Conservation (phyloP, 2,329 filamentous ascomycete species). For the Arthroderma sp. region DNA sequence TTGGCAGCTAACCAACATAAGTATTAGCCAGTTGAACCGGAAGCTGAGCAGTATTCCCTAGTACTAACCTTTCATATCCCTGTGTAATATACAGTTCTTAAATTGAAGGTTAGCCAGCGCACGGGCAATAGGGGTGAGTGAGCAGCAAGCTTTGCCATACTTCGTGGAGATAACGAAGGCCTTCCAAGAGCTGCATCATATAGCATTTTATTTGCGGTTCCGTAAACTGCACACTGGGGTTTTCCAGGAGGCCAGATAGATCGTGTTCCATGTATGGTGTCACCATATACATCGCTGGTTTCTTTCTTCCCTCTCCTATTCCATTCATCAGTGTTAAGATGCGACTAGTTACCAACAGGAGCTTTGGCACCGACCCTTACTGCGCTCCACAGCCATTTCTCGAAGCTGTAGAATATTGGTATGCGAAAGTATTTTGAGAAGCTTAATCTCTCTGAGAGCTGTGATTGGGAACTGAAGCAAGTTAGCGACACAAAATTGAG, state of each 20-base stretch:
- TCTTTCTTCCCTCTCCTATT: slow-evolving; percentile 61
- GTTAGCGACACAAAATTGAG: background rate
- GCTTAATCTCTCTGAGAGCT: slow-evolving; percentile 90
- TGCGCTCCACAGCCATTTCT: slow-evolving; percentile 88
- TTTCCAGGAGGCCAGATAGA: slow-evolving; percentile 90
- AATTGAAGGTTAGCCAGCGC: background rate
- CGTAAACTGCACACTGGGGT: slow-evolving; percentile 75
- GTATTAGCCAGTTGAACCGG: slow-evolving; percentile 1
- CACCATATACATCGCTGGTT: slow-evolving; percentile 89
- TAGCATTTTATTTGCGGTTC: slow-evolving; percentile 96
- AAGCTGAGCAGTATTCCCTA: background rate
- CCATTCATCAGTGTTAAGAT: background rate
- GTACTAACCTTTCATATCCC: slow-evolving; percentile 70
- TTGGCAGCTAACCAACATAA: slow-evolving; percentile 57
- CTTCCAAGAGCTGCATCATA: slow-evolving; percentile 82
- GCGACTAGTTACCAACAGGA: no score
- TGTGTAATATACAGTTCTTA: slow-evolving; percentile 68
- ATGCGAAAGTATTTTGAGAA: slow-evolving; percentile 89
- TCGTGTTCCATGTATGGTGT: slow-evolving; percentile 99
- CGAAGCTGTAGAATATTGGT: slow-evolving; percentile 74
- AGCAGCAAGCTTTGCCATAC: slow-evolving; percentile 19
- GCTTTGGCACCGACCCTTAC: slow-evolving; percentile 35
- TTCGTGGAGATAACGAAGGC: slow-evolving; percentile 79
- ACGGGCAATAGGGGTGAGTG: no score
- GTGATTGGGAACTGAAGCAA: slow-evolving; percentile 75